Evolutionary conservation across 257 asterid species (phyloP).

Genomic region (Avicennia marina): DNA sequence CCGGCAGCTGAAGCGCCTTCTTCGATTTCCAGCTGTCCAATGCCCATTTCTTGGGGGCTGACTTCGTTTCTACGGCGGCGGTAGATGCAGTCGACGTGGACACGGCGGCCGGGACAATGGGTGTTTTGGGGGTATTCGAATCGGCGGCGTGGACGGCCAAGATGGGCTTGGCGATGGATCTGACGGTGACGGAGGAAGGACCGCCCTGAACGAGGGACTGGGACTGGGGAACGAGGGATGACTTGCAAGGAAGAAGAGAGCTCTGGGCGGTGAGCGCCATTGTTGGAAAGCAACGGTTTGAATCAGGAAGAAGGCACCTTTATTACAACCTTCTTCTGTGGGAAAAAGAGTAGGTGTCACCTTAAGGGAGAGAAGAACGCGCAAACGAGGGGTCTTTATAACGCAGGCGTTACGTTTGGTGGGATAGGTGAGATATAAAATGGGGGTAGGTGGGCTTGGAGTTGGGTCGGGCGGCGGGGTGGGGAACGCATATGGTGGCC

Average conservation of each 20-base stretch:
- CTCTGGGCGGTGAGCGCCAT: conserved; percentile 39
- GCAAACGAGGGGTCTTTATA: neutral
- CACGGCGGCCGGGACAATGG: conserved; percentile 14
- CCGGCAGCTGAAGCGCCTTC: conserved; percentile 47
- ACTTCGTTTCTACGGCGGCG: conserved; percentile 12
- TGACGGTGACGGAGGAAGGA: conserved; percentile 16
- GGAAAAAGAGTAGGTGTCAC: conserved; percentile 11
- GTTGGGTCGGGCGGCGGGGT: too few relatives aligned
- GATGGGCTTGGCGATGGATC: conserved; percentile 24
- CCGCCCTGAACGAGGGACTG: neutral
- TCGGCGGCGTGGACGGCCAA: conserved; percentile 29
- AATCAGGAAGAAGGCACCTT: conserved; percentile 24
- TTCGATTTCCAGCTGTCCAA: conserved; percentile 42
- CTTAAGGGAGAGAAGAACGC: conserved; percentile 9
- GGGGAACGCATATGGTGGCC: too few relatives aligned
- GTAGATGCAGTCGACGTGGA: conserved; percentile 20
- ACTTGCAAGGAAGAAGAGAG: conserved; percentile 15
- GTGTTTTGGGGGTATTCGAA: conserved; percentile 4
- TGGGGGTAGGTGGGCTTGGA: neutral
- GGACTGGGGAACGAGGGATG: conserved; percentile 6
- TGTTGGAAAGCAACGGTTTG: neutral
- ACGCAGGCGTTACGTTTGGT: neutral
- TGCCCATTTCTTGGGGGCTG: conserved; percentile 24
- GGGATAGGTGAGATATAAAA: neutral
- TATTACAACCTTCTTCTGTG: neutral